Evolutionary conservation across 2,329 filamentous ascomycete species (phyloP).

Genomic region (Dactylellina leptospora): DNA sequence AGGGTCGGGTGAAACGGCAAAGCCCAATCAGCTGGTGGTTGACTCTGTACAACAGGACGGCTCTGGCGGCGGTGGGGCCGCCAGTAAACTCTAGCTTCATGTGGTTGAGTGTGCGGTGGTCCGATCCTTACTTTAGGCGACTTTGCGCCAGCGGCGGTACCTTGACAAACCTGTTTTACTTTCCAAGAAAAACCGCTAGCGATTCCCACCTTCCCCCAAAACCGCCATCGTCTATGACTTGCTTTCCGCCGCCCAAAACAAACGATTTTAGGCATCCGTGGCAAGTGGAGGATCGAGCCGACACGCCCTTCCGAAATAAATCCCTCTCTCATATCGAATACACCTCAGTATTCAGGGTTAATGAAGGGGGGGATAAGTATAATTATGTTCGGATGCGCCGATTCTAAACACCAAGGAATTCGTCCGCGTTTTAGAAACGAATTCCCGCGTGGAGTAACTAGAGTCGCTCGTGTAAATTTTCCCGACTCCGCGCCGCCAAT

Average conservation of each 20-base stretch:
- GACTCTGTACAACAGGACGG: constrained; percentile 21
- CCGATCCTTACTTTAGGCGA: constrained; percentile 54
- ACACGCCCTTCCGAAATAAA: constrained; percentile 16
- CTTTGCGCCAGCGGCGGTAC: constrained; percentile 51
- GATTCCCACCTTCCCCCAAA: constrained; percentile 50
- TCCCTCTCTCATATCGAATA: constrained; percentile 25
- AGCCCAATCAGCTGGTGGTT: constrained; percentile 19
- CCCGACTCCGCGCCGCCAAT: constrained; percentile 53
- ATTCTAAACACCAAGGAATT: constrained; percentile 40
- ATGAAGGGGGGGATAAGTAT: not conserved
- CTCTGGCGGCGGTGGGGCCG: constrained; percentile 17
- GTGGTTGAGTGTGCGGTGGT: constrained; percentile 14
- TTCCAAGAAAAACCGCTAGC: constrained; percentile 36
- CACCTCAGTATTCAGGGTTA: too few species aligned
- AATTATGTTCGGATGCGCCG: constrained; percentile 35
- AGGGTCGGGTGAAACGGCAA: constrained; percentile 44
- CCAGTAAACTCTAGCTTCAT: constrained; percentile 11
- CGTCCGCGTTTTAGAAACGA: constrained; percentile 50
- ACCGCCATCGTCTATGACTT: constrained; percentile 37
- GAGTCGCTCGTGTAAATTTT: constrained; percentile 48
- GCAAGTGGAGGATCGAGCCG: constrained; percentile 36
- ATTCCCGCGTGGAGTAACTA: constrained; percentile 51
- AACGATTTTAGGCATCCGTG: constrained; percentile 45
- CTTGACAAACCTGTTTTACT: constrained; percentile 42
- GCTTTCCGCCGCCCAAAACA: constrained; percentile 20